Evolutionary conservation across 345 rosid species (phyloP).

Genomic region (Populus pruinosa): DNA sequence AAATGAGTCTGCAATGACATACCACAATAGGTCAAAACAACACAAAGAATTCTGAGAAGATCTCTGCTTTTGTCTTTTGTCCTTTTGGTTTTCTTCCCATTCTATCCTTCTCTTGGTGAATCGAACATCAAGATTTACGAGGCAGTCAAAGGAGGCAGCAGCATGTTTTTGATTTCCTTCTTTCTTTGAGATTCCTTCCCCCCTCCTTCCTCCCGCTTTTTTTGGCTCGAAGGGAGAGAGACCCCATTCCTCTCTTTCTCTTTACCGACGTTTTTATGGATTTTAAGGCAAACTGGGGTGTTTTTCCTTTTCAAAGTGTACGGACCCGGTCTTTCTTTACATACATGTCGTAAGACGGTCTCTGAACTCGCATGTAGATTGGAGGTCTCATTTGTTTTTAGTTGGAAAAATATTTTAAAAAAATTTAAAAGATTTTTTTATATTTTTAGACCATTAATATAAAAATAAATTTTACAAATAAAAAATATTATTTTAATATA

Average conservation of each 20-base stretch:
- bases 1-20: background rate
- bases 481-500: too few relatives aligned
- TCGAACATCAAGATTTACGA: conserved; percentile 33
- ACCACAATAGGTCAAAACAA: conserved; percentile 18
- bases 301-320: conserved; percentile 2
- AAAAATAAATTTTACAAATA: too few relatives aligned
- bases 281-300: conserved; percentile 10
- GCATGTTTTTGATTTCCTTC: conserved; percentile 3
- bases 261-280: background rate
- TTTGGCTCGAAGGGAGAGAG: background rate
- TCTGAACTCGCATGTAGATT: background rate
- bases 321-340: background rate
- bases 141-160: conserved; percentile 42
- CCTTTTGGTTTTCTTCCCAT: conserved; percentile 11
- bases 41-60: conserved; percentile 35
- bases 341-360: conserved; percentile 14
- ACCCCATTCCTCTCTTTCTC: conserved; percentile 16
- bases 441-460: too few relatives aligned
- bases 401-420: too few relatives aligned
- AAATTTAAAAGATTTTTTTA: too few relatives aligned
- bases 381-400: too few relatives aligned
- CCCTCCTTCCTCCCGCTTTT: background rate
- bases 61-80: conserved; percentile 27
- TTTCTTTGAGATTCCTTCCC: conserved; percentile 9
- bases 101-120: background rate